These are phyloP conservation scores for Coemansia sp. DNA, from an alignment of 192 early-diverging fungal genomes.

Conservation along the genomic window DNA sequence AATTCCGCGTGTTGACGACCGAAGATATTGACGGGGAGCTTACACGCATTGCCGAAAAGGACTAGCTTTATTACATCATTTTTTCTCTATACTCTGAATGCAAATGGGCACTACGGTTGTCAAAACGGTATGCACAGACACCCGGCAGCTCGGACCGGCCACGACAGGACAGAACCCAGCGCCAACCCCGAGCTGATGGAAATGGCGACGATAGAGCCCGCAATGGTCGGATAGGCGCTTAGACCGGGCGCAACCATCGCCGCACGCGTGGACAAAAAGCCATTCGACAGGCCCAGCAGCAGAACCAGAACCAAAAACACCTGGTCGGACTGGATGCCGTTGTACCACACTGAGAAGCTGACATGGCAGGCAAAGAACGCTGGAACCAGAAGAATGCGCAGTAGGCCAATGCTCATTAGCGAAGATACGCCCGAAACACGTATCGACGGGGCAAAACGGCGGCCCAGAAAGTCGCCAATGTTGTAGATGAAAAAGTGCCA, in stretches of 20 bases:
- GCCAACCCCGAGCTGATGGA: constrained; percentile 63
- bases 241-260: constrained; percentile 58
- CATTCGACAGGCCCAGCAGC: constrained; percentile 61
- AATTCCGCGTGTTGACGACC: constrained; percentile 72
- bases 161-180: constrained; percentile 58
- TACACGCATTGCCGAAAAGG: constrained; percentile 49
- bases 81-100: background rate
- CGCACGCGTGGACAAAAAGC: constrained; percentile 58
- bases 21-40: constrained; percentile 73
- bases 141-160: constrained; percentile 39
- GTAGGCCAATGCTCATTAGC: constrained; percentile 45
- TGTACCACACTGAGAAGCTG: constrained; percentile 54
- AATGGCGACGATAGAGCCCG: constrained; percentile 65
- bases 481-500: constrained; percentile 72
- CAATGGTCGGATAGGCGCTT: constrained; percentile 54
- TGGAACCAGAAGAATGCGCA: constrained; percentile 60
- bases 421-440: constrained; percentile 20
- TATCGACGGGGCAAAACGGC: constrained; percentile 43
- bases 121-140: constrained; percentile 39
- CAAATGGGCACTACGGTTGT: background rate
- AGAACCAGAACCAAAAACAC: constrained; percentile 50
- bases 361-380: constrained; percentile 68
- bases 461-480: constrained; percentile 69
- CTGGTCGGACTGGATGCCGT: constrained; percentile 48
- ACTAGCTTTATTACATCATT: constrained; percentile 16